Evolutionary conservation across 1,284 basidiomycete species (phyloP), one percentile per base, ranked within the genome.

Genomic region (Phellopilus nigrolimitatus): DNA sequence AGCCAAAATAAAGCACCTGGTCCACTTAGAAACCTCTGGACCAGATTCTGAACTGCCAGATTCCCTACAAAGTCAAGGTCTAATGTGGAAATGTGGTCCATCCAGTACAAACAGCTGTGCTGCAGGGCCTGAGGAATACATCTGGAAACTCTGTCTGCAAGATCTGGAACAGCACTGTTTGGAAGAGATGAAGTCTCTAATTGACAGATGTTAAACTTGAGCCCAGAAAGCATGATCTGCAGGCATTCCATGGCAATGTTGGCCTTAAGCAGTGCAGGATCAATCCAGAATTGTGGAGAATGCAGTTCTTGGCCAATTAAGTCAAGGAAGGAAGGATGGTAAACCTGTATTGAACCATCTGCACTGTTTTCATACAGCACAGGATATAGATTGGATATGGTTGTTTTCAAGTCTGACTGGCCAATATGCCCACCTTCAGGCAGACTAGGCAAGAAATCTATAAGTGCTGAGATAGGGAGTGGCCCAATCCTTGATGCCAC

Each of bases 121-220:
- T 41, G 55, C 2, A 67, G 52, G 4, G 46, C 15, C 39, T 50
- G 15, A 10, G 62, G 34, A 17, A 66, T 63, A n/a, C n/a, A 38
- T 7, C 41, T 27, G 17, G 51, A 24, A 27, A 64, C 43, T 19
- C 50, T 47, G 13, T 40, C 28, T 1, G 42, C 19, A 15, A 64
- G 54, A 28, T 62, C 55, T 4, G 34, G 7, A 4, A 64, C 37
- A 28, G 63, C 52, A 21, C 19, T 19, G 39, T 67, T 66, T 8
- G 25, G 36, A 12, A 57, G 15, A 49, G 62, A 57, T 1, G 66
- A 67, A 15, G 62, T 55, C 10, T 59, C 51, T 8, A 68, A 39
- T 6, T 57, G 5, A 50, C 64, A 67, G 10, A 68, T 67, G 49
- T 68, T 68, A 58, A 68, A 68, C 40, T 46, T 36, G 7, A 68